Evolutionary conservation across 179 eudicot species (phyloP).

Genomic region (Heliamphora pulchella): DNA sequence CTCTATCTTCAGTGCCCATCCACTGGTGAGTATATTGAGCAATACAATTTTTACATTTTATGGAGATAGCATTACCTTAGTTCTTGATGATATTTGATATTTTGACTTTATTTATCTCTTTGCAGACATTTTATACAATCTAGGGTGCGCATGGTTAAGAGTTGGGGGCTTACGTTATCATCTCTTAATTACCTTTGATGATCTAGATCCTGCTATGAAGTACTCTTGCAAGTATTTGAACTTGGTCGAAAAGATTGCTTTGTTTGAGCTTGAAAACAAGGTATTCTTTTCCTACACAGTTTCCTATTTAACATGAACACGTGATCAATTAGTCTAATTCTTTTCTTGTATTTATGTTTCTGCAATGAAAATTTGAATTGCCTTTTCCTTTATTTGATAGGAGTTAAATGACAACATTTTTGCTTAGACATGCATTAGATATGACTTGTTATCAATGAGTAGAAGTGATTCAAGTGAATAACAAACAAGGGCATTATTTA

Average conservation of each 20-base stretch:
- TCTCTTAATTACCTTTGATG: constrained; percentile 66
- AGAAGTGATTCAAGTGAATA: not conserved
- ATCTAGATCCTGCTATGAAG: constrained; percentile 79
- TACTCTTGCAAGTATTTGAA: constrained; percentile 52
- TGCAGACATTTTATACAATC: constrained; percentile 33
- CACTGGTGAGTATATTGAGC: constrained; percentile 31
- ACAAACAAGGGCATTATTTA: not conserved
- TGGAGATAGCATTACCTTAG: not conserved
- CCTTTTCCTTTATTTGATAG: not conserved
- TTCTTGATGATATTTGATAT: not conserved
- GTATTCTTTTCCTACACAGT: constrained; percentile 26
- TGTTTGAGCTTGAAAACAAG: constrained; percentile 70
- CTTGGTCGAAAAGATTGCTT: constrained; percentile 54
- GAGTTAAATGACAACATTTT: not conserved
- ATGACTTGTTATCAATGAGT: not conserved
- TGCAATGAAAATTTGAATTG: not conserved
- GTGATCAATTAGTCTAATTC: not conserved
- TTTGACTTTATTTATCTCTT: not conserved
- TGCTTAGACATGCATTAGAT: not conserved
- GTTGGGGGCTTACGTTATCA: constrained; percentile 73
- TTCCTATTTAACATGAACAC: not conserved
- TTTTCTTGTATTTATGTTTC: constrained; percentile 7
- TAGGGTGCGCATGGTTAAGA: constrained; percentile 64
- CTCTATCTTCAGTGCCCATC: constrained; percentile 34
- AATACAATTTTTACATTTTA: not conserved